A percentile compares a stretch with the other conserved stretches of the same genome.
These are phyloP conservation scores for Plasmodium ovale DNA, from an alignment of 169 alveolate species.

Conservation along the genomic window DNA sequence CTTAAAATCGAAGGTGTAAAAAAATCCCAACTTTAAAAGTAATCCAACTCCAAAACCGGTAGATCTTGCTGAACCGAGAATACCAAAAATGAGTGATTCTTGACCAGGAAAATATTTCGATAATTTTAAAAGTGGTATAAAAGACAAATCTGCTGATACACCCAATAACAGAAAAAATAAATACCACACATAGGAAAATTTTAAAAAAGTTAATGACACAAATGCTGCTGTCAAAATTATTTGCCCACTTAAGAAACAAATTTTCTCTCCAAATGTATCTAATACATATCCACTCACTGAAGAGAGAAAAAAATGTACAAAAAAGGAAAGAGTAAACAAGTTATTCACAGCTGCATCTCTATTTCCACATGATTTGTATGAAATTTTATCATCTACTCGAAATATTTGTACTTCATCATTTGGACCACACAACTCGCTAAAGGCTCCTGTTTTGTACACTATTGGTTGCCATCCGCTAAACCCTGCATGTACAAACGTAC, in stretches of 20 bases:
- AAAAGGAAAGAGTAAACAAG: conserved; percentile 58
- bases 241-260: conserved; percentile 67
- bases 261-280: conserved; percentile 67
- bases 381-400: conserved; percentile 15
- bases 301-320: conserved; percentile 71
- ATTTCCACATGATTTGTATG: conserved; percentile 56
- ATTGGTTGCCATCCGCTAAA: conserved; percentile 76
- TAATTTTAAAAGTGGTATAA: conserved; percentile 66
- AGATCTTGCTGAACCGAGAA: conserved; percentile 71
- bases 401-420: conserved; percentile 19
- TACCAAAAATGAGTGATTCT: conserved; percentile 70
- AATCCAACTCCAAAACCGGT: conserved; percentile 47
- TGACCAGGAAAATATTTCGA: conserved; percentile 49
- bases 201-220: conserved; percentile 8
- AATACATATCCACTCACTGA: conserved; percentile 56
- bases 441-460: conserved; percentile 68
- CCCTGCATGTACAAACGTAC: conserved; percentile 59
- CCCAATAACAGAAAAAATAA: conserved; percentile 49
- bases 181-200: conserved; percentile 63
- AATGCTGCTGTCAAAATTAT: conserved; percentile 24
- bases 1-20: conserved; percentile 19
- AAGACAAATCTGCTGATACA: conserved; percentile 69
- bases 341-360: conserved; percentile 70
- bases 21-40: conserved; percentile 38
- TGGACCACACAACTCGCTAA: conserved; percentile 36